Evolutionary conservation across 129 eudicot species (phyloP), one percentile per base, ranked within the genome.

Genomic region (Artemisia tridentata): DNA sequence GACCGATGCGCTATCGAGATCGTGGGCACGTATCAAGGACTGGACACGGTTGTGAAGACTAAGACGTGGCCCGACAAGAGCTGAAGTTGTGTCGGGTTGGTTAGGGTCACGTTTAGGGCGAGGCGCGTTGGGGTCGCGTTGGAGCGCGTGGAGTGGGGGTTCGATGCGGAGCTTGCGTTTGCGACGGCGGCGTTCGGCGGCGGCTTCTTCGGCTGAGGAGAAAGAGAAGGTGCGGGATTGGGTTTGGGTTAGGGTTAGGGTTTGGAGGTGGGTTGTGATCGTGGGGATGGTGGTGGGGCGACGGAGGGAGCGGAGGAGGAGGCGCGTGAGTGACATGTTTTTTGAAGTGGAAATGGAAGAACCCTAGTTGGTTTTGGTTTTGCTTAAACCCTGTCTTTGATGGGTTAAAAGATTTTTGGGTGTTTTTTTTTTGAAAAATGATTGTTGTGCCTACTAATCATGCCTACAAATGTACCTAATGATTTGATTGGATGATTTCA

Each of bases 111-210:
- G 86, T 13, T 74, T 74, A 23, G 80, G 91, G 58, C 74, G 90
- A 15, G 82, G 92, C 31, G 91, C 62, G 67, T 75, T 82, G 51
- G 89, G 82, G 64, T 86, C 88, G 1, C 89, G 87, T 55, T 88
- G 95, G 73, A 87, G 95, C 71, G 95, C 95, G 83, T 85, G 81
- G 17, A 89, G 85, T 0, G 98, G 98, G 0, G 98, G 98, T 51
- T 93, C 98, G 13, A 93, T 89, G 18, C 95, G 90, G 79, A 87
- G 95, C n/a, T 92, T 86, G 69, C 98, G 90, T 80, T 92, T 87
- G 61, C 88, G 85, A 17, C 92, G 96, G 63, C 98, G 92, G 55
- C 96, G 95, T 56, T 92, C 95, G 3, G 96, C 98, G 3, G 96
- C 98, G 63, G 96, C 96, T 74, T 93, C 96, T 59, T 89, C 98